Evolutionary conservation across 805 yeast genomes (phyloP).

Genomic region (Candida argentea): DNA sequence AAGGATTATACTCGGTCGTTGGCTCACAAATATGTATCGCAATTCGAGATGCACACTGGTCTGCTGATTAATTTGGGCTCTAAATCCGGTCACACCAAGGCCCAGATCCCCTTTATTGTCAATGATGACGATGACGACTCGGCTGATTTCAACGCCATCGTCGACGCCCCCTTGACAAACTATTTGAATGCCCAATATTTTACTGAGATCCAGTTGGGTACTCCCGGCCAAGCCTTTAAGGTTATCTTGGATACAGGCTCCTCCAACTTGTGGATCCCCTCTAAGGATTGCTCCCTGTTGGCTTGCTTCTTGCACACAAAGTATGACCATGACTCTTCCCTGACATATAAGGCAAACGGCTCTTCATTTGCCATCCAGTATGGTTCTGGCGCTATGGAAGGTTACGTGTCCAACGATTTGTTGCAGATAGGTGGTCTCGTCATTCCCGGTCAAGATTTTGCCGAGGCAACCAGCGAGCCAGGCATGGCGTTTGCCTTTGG

Average conservation of each 20-base stretch:
- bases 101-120: conserved; percentile 35
- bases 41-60: conserved; percentile 29
- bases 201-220: conserved; percentile 84
- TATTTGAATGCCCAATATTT: conserved; percentile 94
- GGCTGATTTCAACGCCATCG: conserved; percentile 30
- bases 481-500: conserved; percentile 98
- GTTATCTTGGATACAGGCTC: conserved; percentile 95
- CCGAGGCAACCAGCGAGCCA: conserved; percentile 95
- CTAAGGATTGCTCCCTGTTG: conserved; percentile 77
- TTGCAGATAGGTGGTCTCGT: conserved; percentile 73
- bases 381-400: conserved; percentile 90
- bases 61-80: conserved; percentile 1
- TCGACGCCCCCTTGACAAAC: conserved; percentile 76
- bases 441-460: conserved; percentile 86
- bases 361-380: conserved; percentile 76
- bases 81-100: conserved; percentile 7
- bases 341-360: conserved; percentile 81
- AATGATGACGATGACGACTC: conserved; percentile 2
- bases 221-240: conserved; percentile 89
- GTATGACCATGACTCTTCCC: conserved; percentile 76
- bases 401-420: conserved; percentile 82
- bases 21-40: conserved; percentile 50
- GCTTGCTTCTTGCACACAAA: conserved; percentile 93
- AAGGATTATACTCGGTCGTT: conserved; percentile 46
- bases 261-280: conserved; percentile 95